phyloP scores from a whole-genome alignment of 2,329 filamentous ascomycete species.

The Mariannaea sp. region DNA sequence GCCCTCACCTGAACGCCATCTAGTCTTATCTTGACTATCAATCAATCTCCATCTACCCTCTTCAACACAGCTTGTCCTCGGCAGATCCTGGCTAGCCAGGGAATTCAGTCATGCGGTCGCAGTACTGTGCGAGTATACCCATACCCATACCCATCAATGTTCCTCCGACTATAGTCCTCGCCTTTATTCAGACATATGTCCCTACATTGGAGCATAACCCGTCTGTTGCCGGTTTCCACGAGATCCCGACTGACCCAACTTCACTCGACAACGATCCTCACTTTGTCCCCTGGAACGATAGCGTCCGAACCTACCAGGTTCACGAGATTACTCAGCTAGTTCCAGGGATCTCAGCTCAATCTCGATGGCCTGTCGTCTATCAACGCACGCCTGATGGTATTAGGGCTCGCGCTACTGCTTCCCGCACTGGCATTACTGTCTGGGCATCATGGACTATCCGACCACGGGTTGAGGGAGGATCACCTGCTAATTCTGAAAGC shows the following conservation, averaged over 20 bases:
- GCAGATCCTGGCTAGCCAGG: neutral
- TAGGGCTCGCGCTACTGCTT: slow-evolving; percentile 45
- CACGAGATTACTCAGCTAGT: slow-evolving; percentile 40
- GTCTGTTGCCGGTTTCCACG: slow-evolving; percentile 41
- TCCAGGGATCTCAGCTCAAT: slow-evolving; percentile 45
- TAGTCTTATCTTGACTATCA: too few species aligned
- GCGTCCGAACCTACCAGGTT: slow-evolving; percentile 37
- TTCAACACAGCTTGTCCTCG: neutral
- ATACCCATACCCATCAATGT: slow-evolving; percentile 46
- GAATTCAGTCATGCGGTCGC: neutral
- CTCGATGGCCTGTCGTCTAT: slow-evolving; percentile 49
- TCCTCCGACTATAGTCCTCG: slow-evolving; percentile 42
- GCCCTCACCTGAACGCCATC: too few species aligned
- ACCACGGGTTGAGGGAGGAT: slow-evolving; percentile 4
- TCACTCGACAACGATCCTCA: slow-evolving; percentile 45
- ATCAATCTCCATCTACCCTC: neutral
- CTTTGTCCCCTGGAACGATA: slow-evolving; percentile 43
- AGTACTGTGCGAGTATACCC: slow-evolving; percentile 30
- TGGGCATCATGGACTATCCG: slow-evolving; percentile 41
- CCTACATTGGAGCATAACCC: slow-evolving; percentile 48
- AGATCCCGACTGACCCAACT: slow-evolving; percentile 38
- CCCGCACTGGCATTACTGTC: slow-evolving; percentile 44
- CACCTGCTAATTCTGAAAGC: slow-evolving; percentile 12
- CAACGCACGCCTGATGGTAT: slow-evolving; percentile 47
- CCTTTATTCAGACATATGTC: slow-evolving; percentile 45